Evolutionary conservation across 768 basidiomycete species (phyloP).

Genomic region (Royoungia palumana): DNA sequence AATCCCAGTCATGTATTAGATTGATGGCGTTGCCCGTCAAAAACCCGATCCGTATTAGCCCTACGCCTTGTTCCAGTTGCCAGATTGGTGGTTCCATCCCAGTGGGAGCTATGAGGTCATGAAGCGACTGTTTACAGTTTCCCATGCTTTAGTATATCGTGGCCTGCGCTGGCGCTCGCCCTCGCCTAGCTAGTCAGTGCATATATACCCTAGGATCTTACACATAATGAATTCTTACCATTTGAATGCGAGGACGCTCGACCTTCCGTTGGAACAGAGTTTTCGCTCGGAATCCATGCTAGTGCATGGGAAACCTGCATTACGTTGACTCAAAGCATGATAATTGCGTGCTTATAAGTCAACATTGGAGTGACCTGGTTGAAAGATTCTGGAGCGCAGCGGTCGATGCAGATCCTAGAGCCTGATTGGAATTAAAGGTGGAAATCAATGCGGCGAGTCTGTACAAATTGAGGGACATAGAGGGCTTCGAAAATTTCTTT

Average conservation of each 20-base stretch:
- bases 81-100: slow-evolving; percentile 10
- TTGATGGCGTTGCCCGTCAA: slow-evolving; percentile 65
- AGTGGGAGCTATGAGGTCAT: slow-evolving; percentile 20
- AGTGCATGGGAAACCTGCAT: background rate
- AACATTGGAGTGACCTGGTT: too few species aligned
- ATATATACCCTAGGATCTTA: slow-evolving; percentile 21
- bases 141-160: slow-evolving; percentile 4
- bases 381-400: too few species aligned
- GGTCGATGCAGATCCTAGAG: too few species aligned
- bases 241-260: background rate
- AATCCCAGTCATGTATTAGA: slow-evolving; percentile 51
- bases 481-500: too few species aligned
- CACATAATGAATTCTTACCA: slow-evolving; percentile 16
- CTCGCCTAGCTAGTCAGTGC: slow-evolving; percentile 11
- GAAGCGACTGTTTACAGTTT: slow-evolving; percentile 1
- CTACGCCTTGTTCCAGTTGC: slow-evolving; percentile 41
- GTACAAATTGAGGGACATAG: too few species aligned
- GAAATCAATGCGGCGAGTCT: too few species aligned
- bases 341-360: too few species aligned
- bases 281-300: background rate
- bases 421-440: too few species aligned
- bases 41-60: slow-evolving; percentile 71
- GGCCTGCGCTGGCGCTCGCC: slow-evolving; percentile 23
- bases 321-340: background rate
- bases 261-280: too few species aligned